phyloP scores from a whole-genome alignment of 2,329 filamentous ascomycete genomes.

The Aspergillus caelatus region DNA sequence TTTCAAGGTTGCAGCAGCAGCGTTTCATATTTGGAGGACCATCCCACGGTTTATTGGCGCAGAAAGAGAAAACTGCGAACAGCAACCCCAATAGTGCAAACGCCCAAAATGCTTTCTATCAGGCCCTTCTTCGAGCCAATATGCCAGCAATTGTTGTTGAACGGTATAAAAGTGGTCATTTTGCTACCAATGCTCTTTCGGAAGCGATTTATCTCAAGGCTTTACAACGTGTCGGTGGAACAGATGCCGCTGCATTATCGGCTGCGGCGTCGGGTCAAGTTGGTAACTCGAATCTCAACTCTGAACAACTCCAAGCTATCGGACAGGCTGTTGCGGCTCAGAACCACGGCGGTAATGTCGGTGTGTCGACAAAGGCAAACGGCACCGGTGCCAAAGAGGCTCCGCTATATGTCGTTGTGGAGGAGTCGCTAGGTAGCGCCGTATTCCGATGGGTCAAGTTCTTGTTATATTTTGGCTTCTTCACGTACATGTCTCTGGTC shows the following conservation, averaged over 20 bases:
- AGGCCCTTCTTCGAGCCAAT: constrained; percentile 84
- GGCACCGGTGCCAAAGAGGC: constrained; percentile 75
- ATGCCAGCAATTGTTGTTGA: constrained; percentile 93
- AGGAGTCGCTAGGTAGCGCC: constrained; percentile 77
- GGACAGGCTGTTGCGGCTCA: constrained; percentile 80
- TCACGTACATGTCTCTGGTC: constrained; percentile 78
- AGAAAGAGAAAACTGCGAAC: constrained; percentile 88
- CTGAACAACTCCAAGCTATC: constrained; percentile 73
- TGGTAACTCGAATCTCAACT: constrained; percentile 47
- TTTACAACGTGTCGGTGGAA: constrained; percentile 62
- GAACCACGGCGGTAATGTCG: constrained; percentile 67
- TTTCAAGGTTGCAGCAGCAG: constrained; percentile 38
- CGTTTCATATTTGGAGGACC: constrained; percentile 44
- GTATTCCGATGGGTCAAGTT: constrained; percentile 95
- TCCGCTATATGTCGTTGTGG: constrained; percentile 93
- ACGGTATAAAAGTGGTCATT: constrained; percentile 82
- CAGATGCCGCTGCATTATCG: constrained; percentile 29
- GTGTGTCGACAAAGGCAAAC: constrained; percentile 47
- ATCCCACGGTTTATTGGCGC: constrained; percentile 68
- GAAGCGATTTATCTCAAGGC: constrained; percentile 80
- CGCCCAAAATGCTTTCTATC: constrained; percentile 92
- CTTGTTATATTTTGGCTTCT: constrained; percentile 73
- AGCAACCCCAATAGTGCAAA: constrained; percentile 85
- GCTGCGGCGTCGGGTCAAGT: constrained; percentile 13
- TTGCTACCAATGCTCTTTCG: constrained; percentile 76